A percentile compares a stretch with the other conserved stretches of the same genome.
Conservation (phyloP, 2,329 filamentous ascomycete genomes). For the Fusarium continuum region DNA sequence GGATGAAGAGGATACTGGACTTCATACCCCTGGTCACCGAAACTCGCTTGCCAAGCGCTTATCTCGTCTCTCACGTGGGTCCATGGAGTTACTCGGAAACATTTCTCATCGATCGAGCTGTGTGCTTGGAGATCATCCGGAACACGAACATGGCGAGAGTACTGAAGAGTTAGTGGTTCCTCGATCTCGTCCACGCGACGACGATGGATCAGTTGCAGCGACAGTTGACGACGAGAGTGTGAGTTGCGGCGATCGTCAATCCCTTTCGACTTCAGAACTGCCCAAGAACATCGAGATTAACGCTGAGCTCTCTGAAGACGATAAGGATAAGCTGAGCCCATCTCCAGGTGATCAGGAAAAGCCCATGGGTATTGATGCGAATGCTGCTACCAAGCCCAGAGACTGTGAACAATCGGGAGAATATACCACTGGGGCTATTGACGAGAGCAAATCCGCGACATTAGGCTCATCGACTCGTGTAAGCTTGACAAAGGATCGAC, state of each 20-base stretch:
- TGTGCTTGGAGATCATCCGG: constrained; percentile 24
- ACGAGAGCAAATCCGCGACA: constrained; percentile 52
- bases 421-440: constrained; percentile 34
- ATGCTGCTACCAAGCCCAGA: constrained; percentile 6
- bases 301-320: constrained; percentile 48
- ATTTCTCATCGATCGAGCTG: constrained; percentile 51
- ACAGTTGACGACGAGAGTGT: constrained; percentile 65
- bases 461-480: constrained; percentile 56
- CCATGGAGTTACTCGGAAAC: constrained; percentile 55
- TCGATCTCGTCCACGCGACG: constrained; percentile 47
- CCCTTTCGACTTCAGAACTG: constrained; percentile 35
- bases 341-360: constrained; percentile 16
- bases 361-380: constrained; percentile 5
- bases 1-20: constrained; percentile 61
- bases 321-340: constrained; percentile 26
- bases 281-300: constrained; percentile 52
- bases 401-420: constrained; percentile 8
- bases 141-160: constrained; percentile 49
- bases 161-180: constrained; percentile 58
- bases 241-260: constrained; percentile 51
- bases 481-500: constrained; percentile 66
- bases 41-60: constrained; percentile 58
- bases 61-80: constrained; percentile 60
- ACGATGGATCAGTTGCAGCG: constrained; percentile 64
- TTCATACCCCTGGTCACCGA: constrained; percentile 42